Conservation (phyloP, 2,329 filamentous ascomycete species). For the Colletotrichum gigasporum region DNA sequence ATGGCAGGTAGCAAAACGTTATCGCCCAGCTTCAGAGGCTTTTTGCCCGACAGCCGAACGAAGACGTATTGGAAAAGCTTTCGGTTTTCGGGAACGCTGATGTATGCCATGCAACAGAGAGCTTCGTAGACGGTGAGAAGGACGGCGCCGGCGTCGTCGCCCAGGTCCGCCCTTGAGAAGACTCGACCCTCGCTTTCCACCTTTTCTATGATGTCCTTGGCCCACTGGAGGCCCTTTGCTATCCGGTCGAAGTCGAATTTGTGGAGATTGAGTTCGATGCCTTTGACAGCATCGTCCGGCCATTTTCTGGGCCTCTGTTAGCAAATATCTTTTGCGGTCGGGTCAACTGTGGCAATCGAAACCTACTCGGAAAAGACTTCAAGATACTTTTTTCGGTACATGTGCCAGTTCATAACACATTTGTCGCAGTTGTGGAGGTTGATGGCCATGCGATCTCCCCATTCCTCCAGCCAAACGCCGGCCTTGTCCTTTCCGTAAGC, state of each 20-base stretch:
- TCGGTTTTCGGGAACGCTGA: constrained; percentile 64
- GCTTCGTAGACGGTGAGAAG: constrained; percentile 88
- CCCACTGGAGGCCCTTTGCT: constrained; percentile 65
- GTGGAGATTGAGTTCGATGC: constrained; percentile 66
- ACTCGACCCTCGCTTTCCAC: constrained; percentile 56
- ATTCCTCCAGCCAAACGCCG: constrained; percentile 67
- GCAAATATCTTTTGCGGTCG: background rate
- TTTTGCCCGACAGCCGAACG: constrained; percentile 79
- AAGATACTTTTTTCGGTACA: constrained; percentile 70
- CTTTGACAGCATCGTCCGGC: constrained; percentile 59
- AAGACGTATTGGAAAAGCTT: constrained; percentile 84
- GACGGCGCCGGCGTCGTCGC: constrained; percentile 62
- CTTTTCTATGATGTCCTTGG: constrained; percentile 62
- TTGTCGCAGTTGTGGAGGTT: constrained; percentile 72
- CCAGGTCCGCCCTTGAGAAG: constrained; percentile 58
- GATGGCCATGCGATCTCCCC: constrained; percentile 64
- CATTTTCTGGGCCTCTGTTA: constrained; percentile 47
- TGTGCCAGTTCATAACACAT: constrained; percentile 80
- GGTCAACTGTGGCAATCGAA: background rate
- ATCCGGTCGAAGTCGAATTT: constrained; percentile 70
- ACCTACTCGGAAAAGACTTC: constrained; percentile 69
- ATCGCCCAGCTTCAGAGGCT: constrained; percentile 78
- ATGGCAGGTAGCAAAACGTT: constrained; percentile 82
- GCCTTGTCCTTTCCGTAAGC: constrained; percentile 71
- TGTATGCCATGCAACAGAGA: constrained; percentile 83